A percentile compares a stretch with the other conserved stretches of the same genome.
These are phyloP conservation scores for Dryas drummondii DNA, from an alignment of 306 rosid genomes.

Conservation along the genomic window DNA sequence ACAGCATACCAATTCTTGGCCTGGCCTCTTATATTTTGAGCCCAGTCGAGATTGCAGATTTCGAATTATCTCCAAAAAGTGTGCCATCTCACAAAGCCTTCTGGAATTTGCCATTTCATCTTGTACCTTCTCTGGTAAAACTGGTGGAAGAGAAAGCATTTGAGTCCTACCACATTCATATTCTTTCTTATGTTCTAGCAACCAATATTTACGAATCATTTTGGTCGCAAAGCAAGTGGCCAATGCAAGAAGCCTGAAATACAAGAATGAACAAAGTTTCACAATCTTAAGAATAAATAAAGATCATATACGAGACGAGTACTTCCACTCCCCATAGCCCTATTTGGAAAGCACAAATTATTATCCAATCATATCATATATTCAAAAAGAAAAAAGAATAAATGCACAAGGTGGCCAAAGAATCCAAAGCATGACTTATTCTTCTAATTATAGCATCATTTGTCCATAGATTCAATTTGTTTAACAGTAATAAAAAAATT, in stretches of 20 bases:
- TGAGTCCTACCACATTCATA: slow-evolving; percentile 31
- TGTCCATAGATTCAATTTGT: background rate
- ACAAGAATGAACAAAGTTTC: slow-evolving; percentile 22
- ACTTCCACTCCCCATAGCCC: background rate
- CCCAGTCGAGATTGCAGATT: slow-evolving; percentile 71
- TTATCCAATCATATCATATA: background rate
- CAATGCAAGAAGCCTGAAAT: slow-evolving; percentile 76
- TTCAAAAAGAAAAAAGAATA: background rate
- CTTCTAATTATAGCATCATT: background rate
- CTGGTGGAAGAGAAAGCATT: slow-evolving; percentile 60
- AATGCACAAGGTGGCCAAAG: background rate
- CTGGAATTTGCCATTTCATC: slow-evolving; percentile 50
- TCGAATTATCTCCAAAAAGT: slow-evolving; percentile 85
- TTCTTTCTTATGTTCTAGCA: slow-evolving; percentile 51
- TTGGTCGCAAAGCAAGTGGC: slow-evolving; percentile 79
- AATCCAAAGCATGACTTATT: background rate
- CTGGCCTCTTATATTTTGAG: slow-evolving; percentile 68
- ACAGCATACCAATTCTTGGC: slow-evolving; percentile 65
- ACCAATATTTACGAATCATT: slow-evolving; percentile 83
- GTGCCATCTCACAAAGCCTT: slow-evolving; percentile 85
- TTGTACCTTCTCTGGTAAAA: slow-evolving; percentile 41
- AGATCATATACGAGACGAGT: background rate
- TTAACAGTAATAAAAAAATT: background rate
- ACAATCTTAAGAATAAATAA: background rate
- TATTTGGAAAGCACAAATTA: background rate